These are phyloP conservation scores for Entamoeba moshkovskii DNA, from an alignment of 208 protist species.

Conservation along the genomic window DNA sequence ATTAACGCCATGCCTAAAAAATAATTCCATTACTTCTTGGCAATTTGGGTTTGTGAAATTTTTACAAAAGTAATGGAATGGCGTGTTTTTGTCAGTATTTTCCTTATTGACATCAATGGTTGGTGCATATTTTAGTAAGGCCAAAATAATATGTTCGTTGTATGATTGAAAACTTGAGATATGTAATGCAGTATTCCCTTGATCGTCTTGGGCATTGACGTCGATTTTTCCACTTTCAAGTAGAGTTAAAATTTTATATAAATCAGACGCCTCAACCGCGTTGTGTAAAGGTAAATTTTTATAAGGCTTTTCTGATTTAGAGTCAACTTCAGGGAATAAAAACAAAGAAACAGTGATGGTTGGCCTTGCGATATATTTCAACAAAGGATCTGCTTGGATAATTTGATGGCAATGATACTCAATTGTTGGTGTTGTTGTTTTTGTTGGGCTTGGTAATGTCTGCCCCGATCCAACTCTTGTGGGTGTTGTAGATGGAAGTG, in stretches of 20 bases:
- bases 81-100: not conserved
- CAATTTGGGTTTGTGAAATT: not conserved
- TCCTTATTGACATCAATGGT: not conserved
- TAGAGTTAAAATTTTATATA: not conserved
- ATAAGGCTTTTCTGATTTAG: not conserved
- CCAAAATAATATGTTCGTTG: not conserved
- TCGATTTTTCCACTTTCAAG: not conserved
- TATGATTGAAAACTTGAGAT: not conserved
- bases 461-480: not conserved
- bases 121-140: not conserved
- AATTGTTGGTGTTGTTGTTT: not conserved
- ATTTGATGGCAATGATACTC: not conserved
- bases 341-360: not conserved
- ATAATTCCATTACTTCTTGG: not conserved
- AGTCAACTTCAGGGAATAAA: not conserved
- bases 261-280: not conserved
- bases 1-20: not conserved
- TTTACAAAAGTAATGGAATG: not conserved
- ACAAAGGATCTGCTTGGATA: not conserved
- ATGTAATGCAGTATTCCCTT: not conserved
- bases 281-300: not conserved
- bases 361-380: not conserved
- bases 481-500: not conserved
- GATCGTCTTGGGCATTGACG: not conserved
- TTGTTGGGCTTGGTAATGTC: not conserved